Evolutionary conservation across 2,329 filamentous ascomycete species (phyloP).

Genomic region (Sporothrix globosa): DNA sequence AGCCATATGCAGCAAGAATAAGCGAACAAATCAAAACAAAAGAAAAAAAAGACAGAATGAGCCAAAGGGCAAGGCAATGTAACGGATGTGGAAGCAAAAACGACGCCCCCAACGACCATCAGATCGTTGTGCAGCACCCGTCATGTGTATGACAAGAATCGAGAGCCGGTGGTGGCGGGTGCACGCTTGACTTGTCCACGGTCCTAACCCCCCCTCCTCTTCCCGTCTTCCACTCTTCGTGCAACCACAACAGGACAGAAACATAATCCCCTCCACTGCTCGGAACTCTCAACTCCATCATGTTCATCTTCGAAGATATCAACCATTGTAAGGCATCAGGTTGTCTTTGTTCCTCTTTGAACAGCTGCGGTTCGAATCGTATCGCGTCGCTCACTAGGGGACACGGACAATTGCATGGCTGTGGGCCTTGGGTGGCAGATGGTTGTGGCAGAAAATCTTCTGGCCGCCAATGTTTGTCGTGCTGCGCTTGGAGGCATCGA

Average conservation of each 20-base stretch:
- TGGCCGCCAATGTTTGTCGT: constrained; percentile 48
- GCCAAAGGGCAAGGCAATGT: neutral
- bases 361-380: neutral
- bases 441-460: constrained; percentile 63
- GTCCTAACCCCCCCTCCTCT: neutral
- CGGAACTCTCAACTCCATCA: neutral
- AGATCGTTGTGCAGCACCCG: neutral
- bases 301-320: neutral
- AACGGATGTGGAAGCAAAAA: neutral
- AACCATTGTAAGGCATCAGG: neutral
- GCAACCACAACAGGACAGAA: constrained; percentile 4
- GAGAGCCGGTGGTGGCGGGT: neutral
- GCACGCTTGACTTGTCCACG: constrained; percentile 1
- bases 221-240: constrained; percentile 9
- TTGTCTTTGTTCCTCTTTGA: neutral
- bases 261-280: neutral
- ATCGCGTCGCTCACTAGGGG: neutral
- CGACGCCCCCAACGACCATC: neutral
- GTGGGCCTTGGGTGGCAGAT: constrained; percentile 54
- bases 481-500: constrained; percentile 64
- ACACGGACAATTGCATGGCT: constrained; percentile 29
- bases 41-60: neutral
- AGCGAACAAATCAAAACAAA: neutral
- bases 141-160: neutral
- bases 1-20: constrained; percentile 6